Base-by-base conservation (phyloP, 495 filamentous ascomycete genomes). In the Xylaria venustula region DNA sequence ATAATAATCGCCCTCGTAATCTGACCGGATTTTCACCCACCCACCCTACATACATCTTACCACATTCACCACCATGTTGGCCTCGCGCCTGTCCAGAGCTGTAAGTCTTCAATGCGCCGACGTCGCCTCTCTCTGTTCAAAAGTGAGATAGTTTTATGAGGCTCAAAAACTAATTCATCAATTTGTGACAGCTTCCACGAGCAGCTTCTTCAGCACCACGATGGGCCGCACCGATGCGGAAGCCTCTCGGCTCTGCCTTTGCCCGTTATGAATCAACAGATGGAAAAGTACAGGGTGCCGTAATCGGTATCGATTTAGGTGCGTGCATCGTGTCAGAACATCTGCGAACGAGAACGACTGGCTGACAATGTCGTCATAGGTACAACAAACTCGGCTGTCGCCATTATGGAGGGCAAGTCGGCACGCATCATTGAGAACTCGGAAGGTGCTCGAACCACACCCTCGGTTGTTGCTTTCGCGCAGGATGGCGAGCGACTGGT, bases 221-320 rank as follows among this genome's bases (percentile, higher is more conserved):
- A 84, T 87, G 82, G 77, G 83, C 76, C 75, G 90, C 75, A 8
- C 66, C 81, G 62, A 58, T 81, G 30, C 74, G 82, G 58, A 77
- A 75, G 66, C 79, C 79, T 37, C 65, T 79, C 64, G 74, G 69
- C 42, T 73, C 81, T 22, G 78, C 76, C 54, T 85, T 82, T 67
- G 77, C 79, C 63, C 76, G 82, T 79, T 91, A 87, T 80, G 90
- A 96, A 77, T 90, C 89, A 53, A 92, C 92, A 56, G 89, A 90
- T 64, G 87, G 83, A 69, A 88, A 93, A 72, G 90, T 98, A 56
- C 91, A 94, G 82, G 95, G 95, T 71, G 80, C 88, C 74, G 94
- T 98, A 74, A 97, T 98, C 67, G 94, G 94, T 85, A 97, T 98
- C 76, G 94, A 98, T 85, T 82, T 98, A 70, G 94, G 94, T 93